Conservation (phyloP, 352 stramenopile species). For the Aphanomyces astaci region DNA sequence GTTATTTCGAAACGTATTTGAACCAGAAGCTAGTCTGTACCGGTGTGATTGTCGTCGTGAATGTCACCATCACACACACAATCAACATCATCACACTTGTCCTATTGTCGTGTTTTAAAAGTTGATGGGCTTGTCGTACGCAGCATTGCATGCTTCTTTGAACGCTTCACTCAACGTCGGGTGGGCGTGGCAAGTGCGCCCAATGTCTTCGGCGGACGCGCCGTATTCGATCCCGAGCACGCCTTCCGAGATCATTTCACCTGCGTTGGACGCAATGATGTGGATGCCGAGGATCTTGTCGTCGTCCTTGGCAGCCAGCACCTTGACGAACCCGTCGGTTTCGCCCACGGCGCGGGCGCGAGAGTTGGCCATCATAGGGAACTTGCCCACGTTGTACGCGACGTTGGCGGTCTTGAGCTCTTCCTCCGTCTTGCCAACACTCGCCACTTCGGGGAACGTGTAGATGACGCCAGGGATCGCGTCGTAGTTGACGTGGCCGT, state of each 20-base stretch:
- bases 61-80: too few relatives aligned
- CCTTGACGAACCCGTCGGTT: conserved; percentile 96
- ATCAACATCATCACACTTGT: too few relatives aligned
- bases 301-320: conserved; percentile 95
- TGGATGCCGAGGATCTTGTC: conserved; percentile 98
- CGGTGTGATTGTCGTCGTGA: too few relatives aligned
- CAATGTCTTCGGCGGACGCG: conserved; percentile 96
- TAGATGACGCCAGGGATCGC: conserved; percentile 98
- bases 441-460: conserved; percentile 94
- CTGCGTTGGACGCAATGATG: conserved; percentile 98
- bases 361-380: conserved; percentile 97
- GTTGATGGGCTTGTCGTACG: conserved; percentile 99
- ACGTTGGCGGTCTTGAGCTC: conserved; percentile 94
- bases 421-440: conserved; percentile 96
- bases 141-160: conserved; percentile 97
- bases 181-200: conserved; percentile 97
- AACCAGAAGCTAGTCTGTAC: too few relatives aligned
- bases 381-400: conserved; percentile 95
- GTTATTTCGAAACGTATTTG: too few relatives aligned
- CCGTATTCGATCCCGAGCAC: conserved; percentile 99
- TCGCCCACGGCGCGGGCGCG: conserved; percentile 91
- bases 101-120: too few relatives aligned
- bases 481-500: conserved; percentile 99
- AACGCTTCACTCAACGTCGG: conserved; percentile 98
- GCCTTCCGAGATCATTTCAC: conserved; percentile 98